A percentile compares a stretch with the other conserved stretches of the same genome.
Conservation (phyloP, 2,329 filamentous ascomycete species). For the Hypocreales sp. region DNA sequence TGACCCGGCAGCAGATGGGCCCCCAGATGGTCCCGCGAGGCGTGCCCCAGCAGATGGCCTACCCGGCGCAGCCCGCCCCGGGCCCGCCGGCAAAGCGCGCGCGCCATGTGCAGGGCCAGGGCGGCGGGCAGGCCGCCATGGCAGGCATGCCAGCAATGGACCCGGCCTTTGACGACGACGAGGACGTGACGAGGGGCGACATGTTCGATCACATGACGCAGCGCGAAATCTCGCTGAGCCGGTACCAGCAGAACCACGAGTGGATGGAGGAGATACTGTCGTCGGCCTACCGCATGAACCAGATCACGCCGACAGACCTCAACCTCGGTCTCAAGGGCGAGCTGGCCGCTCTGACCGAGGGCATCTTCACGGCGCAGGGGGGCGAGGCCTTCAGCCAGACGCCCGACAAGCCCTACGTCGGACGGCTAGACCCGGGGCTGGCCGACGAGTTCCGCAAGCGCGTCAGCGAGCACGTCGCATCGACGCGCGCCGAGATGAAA, state of each 20-base stretch:
- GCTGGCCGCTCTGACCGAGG: conserved; percentile 65
- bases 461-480: conserved; percentile 54
- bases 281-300: conserved; percentile 71
- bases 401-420: conserved; percentile 42
- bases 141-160: conserved; percentile 24
- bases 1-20: conserved; percentile 33
- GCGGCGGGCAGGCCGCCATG: conserved; percentile 18
- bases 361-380: conserved; percentile 58
- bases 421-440: conserved; percentile 55
- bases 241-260: conserved; percentile 91
- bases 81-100: conserved; percentile 41
- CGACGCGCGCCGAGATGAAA: conserved; percentile 69
- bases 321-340: conserved; percentile 76
- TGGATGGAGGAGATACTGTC: conserved; percentile 98
- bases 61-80: conserved; percentile 34
- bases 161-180: conserved; percentile 61
- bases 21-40: conserved; percentile 27
- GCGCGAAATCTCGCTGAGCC: conserved; percentile 70
- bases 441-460: conserved; percentile 73
- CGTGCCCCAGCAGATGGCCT: conserved; percentile 46
- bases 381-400: conserved; percentile 28
- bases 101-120: conserved; percentile 27
- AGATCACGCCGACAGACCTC: conserved; percentile 77
- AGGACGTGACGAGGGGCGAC: conserved; percentile 77
- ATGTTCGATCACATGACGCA: conserved; percentile 82